phyloP scores from a whole-genome alignment of 768 basidiomycete species.

The Boletus eberwhitei region DNA sequence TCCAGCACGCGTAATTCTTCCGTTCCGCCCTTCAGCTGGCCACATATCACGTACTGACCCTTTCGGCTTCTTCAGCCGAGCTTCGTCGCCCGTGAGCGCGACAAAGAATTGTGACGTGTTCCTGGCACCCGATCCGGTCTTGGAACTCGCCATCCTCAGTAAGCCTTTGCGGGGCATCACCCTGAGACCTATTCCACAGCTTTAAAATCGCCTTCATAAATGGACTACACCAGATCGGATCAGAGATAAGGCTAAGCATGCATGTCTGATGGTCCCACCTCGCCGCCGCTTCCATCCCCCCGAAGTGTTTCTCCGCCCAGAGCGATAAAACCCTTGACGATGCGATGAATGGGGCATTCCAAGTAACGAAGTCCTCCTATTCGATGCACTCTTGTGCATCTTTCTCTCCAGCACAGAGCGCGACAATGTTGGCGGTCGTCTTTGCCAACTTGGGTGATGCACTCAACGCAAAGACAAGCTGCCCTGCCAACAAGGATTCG shows the following conservation, averaged over 20 bases:
- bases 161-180: slow-evolving; percentile 39
- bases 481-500: slow-evolving; percentile 38
- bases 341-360: slow-evolving; percentile 43
- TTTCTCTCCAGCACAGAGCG: slow-evolving; percentile 45
- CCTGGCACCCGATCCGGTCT: slow-evolving; percentile 39
- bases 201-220: slow-evolving; percentile 48
- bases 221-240: slow-evolving; percentile 32
- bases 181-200: slow-evolving; percentile 50
- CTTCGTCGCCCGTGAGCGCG: slow-evolving; percentile 41
- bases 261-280: slow-evolving; percentile 34
- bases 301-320: slow-evolving; percentile 55
- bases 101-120: slow-evolving; percentile 52
- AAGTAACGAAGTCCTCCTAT: slow-evolving; percentile 43
- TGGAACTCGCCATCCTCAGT: slow-evolving; percentile 51
- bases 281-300: slow-evolving; percentile 52
- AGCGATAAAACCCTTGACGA: slow-evolving; percentile 46
- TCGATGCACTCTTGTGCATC: slow-evolving; percentile 43
- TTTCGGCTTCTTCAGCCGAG: slow-evolving; percentile 42
- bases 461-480: slow-evolving; percentile 41
- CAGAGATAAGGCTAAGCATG: neutral
- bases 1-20: slow-evolving; percentile 34
- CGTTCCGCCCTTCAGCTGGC: slow-evolving; percentile 33
- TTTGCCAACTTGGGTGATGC: slow-evolving; percentile 39
- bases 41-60: slow-evolving; percentile 49
- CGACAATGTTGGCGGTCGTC: slow-evolving; percentile 46